Evolutionary conservation across 1,284 basidiomycete genomes (phyloP).

Genomic region (Kwoniella shivajii): DNA sequence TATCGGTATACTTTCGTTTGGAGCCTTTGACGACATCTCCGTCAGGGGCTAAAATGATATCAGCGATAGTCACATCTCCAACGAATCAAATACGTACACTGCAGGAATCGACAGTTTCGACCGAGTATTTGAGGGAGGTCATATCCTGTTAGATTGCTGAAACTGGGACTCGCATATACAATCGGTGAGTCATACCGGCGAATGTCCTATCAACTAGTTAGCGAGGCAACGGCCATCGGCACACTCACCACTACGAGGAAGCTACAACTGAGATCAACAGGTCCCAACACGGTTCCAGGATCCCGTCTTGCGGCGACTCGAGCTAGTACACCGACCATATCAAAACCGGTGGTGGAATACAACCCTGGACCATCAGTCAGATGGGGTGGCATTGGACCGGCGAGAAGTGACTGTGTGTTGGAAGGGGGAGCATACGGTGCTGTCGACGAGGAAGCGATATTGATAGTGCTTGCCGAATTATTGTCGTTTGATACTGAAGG

Average conservation of each 20-base stretch:
- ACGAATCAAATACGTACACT: slow-evolving; percentile 31
- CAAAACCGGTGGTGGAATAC: slow-evolving; percentile 88
- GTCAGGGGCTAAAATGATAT: slow-evolving; percentile 66
- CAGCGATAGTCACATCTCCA: slow-evolving; percentile 54
- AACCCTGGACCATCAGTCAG: slow-evolving; percentile 53
- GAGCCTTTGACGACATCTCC: slow-evolving; percentile 68
- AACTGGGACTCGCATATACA: slow-evolving; percentile 81
- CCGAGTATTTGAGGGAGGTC: slow-evolving; percentile 75
- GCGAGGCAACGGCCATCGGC: not conserved
- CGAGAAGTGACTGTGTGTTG: slow-evolving; percentile 25
- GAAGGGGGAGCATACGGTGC: slow-evolving; percentile 45
- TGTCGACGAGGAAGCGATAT: slow-evolving; percentile 38
- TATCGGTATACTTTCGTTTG: slow-evolving; percentile 67
- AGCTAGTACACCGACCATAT: slow-evolving; percentile 78
- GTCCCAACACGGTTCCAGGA: slow-evolving; percentile 77
- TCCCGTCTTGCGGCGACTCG: slow-evolving; percentile 73
- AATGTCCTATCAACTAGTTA: slow-evolving; percentile 59
- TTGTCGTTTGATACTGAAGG: slow-evolving; percentile 27
- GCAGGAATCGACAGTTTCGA: slow-evolving; percentile 78
- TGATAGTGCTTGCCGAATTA: slow-evolving; percentile 26
- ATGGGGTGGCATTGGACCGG: slow-evolving; percentile 27
- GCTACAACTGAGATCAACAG: slow-evolving; percentile 86
- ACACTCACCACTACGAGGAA: slow-evolving; percentile 71
- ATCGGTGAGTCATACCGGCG: slow-evolving; percentile 79
- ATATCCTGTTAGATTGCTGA: slow-evolving; percentile 82